A percentile compares a stretch with the other conserved stretches of the same genome.
phyloP scores from a whole-genome alignment of 2,329 filamentous ascomycete genomes.

The Cordyceps farinosa region DNA sequence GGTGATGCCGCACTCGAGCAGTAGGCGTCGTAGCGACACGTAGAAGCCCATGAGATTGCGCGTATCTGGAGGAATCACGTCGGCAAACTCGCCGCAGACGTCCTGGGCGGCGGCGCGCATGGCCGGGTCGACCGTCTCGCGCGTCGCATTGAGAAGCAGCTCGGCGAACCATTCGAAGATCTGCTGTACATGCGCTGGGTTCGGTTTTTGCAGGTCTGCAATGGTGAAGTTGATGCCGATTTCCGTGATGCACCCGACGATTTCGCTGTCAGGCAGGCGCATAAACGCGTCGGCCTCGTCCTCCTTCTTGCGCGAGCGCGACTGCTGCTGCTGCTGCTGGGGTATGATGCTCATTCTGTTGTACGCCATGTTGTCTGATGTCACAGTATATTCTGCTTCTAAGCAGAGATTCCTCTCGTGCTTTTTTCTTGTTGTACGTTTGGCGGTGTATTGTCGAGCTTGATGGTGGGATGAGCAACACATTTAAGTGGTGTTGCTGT shows the following conservation, averaged over 20 bases:
- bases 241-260: constrained; percentile 94
- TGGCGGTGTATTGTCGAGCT: neutral
- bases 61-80: constrained; percentile 82
- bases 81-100: constrained; percentile 76
- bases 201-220: constrained; percentile 87
- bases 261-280: constrained; percentile 67
- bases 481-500: constrained; percentile 10
- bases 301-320: constrained; percentile 55
- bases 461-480: constrained; percentile 5
- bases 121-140: constrained; percentile 88
- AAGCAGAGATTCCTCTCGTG: neutral
- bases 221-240: constrained; percentile 88
- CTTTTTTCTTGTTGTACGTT: neutral
- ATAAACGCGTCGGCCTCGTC: constrained; percentile 59
- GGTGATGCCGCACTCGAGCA: constrained; percentile 84
- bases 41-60: constrained; percentile 97
- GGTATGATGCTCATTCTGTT: constrained; percentile 62
- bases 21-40: constrained; percentile 71
- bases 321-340: constrained; percentile 45
- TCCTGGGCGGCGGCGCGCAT: constrained; percentile 92
- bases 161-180: constrained; percentile 98
- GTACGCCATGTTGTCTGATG: constrained; percentile 47
- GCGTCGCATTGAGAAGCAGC: constrained; percentile 86
- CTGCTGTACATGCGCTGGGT: constrained; percentile 90
- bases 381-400: neutral